Conservation (phyloP, 2,329 filamentous ascomycete genomes). For the Fusarium albidum region DNA sequence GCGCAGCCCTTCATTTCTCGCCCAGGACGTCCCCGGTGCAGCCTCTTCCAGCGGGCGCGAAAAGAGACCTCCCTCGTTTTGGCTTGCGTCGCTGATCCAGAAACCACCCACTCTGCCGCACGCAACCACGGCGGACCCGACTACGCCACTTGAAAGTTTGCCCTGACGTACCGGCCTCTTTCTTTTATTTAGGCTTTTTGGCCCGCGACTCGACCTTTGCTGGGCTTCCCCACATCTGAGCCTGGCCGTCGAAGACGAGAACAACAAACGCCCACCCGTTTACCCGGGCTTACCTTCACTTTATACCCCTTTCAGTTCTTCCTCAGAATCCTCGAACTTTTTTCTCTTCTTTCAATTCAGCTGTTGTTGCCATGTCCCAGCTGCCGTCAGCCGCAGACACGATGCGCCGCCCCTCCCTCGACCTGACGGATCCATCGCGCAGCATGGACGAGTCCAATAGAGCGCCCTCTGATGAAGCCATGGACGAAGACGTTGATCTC, state of each 20-base stretch:
- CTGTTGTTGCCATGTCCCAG: slow-evolving; percentile 23
- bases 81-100: slow-evolving; percentile 25
- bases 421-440: slow-evolving; percentile 53
- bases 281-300: neutral
- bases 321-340: neutral
- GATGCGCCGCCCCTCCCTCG: slow-evolving; percentile 54
- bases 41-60: slow-evolving; percentile 26
- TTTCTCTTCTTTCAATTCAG: neutral
- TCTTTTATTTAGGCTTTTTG: slow-evolving; percentile 22
- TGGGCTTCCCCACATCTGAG: neutral
- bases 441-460: slow-evolving; percentile 48
- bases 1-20: slow-evolving; percentile 24
- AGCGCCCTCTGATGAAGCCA: slow-evolving; percentile 42
- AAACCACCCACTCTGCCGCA: slow-evolving; percentile 14
- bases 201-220: slow-evolving; percentile 6
- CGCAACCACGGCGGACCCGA: slow-evolving; percentile 20
- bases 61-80: slow-evolving; percentile 13
- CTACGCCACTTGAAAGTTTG: slow-evolving; percentile 29
- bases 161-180: slow-evolving; percentile 16
- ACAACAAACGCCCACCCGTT: slow-evolving; percentile 7
- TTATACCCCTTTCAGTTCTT: slow-evolving; percentile 6
- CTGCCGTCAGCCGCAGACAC: slow-evolving; percentile 36
- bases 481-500: slow-evolving; percentile 47
- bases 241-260: slow-evolving; percentile 17
- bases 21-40: slow-evolving; percentile 16